Base-by-base conservation (phyloP, 2,329 filamentous ascomycete species). In the Hypocreales sp. region DNA sequence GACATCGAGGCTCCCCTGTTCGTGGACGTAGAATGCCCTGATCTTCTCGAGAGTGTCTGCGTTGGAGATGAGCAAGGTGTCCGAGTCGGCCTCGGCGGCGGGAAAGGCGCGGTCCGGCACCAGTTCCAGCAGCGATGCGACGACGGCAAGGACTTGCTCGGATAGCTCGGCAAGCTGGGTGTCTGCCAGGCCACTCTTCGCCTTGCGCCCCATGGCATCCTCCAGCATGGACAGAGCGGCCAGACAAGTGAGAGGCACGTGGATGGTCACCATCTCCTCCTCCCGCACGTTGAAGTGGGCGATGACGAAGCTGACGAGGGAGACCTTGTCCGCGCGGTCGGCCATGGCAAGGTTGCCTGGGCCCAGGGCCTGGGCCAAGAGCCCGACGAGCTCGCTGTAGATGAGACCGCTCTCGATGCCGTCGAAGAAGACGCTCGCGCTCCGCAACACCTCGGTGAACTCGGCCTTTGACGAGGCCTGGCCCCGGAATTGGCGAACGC, bases 341-440 rank as follows among this genome's bases (percentile, higher is more conserved):
- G 56, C 52, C 4, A 47, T 40, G 19, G 45, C 43, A n/a, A 56
- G 29, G 20, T 46, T 53, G 14, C 58, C 60, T 5, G 63, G 54
- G 3, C 60, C 58, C 28, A 74, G 56, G n/a, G 68, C 60, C 39
- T 72, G 63, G 2, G 64, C 62, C 32, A 90, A 58, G 22, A 90
- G 62, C 9, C 70, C 60, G 30, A 82, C 58, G 30, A 93, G 63
- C 45, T 92, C 82, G 25, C 78, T 75, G 61, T 92, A 98, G 25
- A 98, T 93, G 13, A 95, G 61, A 7, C 80, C 79, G 41, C 86
- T 92, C 52, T 98, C 90, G 21, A 95, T 87, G 5, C 87, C 87
- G 46, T 98, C 90, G 40, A 98, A 98, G 54, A 98, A 98, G 22
- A 90, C 78, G 45, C 80, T 92, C 5, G 87, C 90, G 46, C 87